phyloP scores from a whole-genome alignment of 2,329 filamentous ascomycete genomes.

The Bipolaris oryzae region DNA sequence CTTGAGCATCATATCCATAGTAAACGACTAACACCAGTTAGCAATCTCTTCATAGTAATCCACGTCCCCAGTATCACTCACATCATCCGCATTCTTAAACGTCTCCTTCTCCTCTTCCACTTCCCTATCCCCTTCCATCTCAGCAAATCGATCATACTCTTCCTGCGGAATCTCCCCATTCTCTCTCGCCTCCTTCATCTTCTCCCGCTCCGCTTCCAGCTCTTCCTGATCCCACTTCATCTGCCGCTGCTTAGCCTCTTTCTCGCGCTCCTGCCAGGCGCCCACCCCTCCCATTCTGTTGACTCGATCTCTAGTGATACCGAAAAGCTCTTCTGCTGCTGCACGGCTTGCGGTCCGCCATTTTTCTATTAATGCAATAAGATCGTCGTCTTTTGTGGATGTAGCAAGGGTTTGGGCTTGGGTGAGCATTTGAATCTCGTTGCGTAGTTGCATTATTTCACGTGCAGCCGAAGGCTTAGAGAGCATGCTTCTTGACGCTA shows the following conservation, averaged over 20 bases:
- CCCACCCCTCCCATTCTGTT: slow-evolving; percentile 67
- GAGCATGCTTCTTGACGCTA: slow-evolving; percentile 17
- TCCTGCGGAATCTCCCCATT: slow-evolving; percentile 52
- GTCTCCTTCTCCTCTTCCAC: slow-evolving; percentile 51
- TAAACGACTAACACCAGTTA: slow-evolving; percentile 59
- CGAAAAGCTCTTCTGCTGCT: slow-evolving; percentile 72
- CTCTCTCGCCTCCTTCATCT: slow-evolving; percentile 50
- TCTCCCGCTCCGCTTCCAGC: slow-evolving; percentile 49
- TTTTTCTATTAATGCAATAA: slow-evolving; percentile 62
- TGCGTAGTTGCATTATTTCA: slow-evolving; percentile 43
- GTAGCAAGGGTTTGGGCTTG: slow-evolving; percentile 50
- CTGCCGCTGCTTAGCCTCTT: slow-evolving; percentile 42
- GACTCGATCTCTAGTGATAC: slow-evolving; percentile 63
- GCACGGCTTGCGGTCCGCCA: slow-evolving; percentile 67
- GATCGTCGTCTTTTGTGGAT: slow-evolving; percentile 57
- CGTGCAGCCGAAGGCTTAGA: slow-evolving; percentile 37
- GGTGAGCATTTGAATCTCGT: slow-evolving; percentile 49
- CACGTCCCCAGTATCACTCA: slow-evolving; percentile 28
- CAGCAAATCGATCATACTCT: slow-evolving; percentile 55
- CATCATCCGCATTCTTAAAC: slow-evolving; percentile 45
- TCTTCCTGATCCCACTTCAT: slow-evolving; percentile 48
- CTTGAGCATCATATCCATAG: slow-evolving; percentile 72
- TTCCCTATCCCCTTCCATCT: slow-evolving; percentile 46
- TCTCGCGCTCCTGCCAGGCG: slow-evolving; percentile 57
- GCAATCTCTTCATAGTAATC: slow-evolving; percentile 9